Evolutionary conservation across 1,284 basidiomycete species (phyloP).

Genomic region (Chondrostereum purpureum): DNA sequence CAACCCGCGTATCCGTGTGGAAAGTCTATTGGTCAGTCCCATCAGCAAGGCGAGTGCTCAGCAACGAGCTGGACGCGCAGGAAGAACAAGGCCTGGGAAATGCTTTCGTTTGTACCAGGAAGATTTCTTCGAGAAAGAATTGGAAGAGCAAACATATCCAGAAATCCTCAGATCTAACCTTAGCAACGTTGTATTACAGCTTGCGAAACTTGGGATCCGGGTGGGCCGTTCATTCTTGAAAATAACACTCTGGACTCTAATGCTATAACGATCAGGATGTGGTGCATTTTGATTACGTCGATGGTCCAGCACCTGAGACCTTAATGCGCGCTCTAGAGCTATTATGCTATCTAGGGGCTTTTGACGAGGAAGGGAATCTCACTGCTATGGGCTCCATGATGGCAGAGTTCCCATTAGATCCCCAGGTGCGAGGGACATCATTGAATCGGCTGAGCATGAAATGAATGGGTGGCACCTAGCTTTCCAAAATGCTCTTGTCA

Average conservation of each 20-base stretch:
- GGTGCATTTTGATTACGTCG: conserved; percentile 92
- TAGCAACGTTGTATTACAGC: conserved; percentile 89
- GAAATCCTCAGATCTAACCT: conserved; percentile 92
- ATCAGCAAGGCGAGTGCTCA: conserved; percentile 98
- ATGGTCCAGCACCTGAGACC: conserved; percentile 95
- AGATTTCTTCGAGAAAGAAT: conserved; percentile 91
- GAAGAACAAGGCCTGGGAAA: conserved; percentile 93
- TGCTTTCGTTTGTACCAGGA: conserved; percentile 98
- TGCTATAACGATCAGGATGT: conserved; percentile 56
- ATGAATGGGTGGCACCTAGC: conserved; percentile 28
- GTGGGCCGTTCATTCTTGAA: conserved; percentile 8
- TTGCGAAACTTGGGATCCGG: conserved; percentile 79
- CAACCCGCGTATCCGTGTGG: conserved; percentile 94
- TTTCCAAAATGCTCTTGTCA: conserved; percentile 91
- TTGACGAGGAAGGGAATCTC: conserved; percentile 93
- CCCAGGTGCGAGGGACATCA: conserved; percentile 57
- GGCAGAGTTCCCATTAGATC: conserved; percentile 98
- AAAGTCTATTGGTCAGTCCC: conserved; percentile 88
- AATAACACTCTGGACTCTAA: conserved; percentile 1
- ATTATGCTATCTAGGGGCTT: conserved; percentile 86
- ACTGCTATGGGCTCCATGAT: conserved; percentile 87
- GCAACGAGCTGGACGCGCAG: conserved; percentile 94
- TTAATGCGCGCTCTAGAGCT: conserved; percentile 97
- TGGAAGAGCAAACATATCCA: conserved; percentile 95
- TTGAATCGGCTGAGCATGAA: not conserved